Evolutionary conservation across 1,139 yeast genomes (phyloP).

Genomic region (Insectozyma bohioensis): DNA sequence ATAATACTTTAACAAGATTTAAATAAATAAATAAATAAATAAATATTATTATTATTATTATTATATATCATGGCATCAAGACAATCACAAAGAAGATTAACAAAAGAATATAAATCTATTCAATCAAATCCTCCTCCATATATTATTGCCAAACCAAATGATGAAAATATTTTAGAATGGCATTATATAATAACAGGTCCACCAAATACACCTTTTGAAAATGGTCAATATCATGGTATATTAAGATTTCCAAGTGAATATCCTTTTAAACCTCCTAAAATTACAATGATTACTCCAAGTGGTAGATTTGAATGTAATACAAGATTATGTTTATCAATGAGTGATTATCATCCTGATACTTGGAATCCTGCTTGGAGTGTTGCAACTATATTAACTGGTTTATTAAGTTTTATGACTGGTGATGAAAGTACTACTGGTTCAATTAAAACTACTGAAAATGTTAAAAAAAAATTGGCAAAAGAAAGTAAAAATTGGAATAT

Average conservation of each 20-base stretch:
- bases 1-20: too few species aligned
- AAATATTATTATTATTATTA: too few species aligned
- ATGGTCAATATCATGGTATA: constrained; percentile 90
- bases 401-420: constrained; percentile 82
- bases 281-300: constrained; percentile 84
- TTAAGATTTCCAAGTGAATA: constrained; percentile 81
- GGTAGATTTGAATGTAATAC: constrained; percentile 79
- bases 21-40: too few species aligned
- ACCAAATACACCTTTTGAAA: constrained; percentile 77
- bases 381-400: constrained; percentile 78
- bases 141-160: constrained; percentile 81
- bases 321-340: constrained; percentile 81
- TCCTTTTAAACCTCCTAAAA: constrained; percentile 92
- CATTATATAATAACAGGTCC: constrained; percentile 84
- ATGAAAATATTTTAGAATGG: constrained; percentile 73
- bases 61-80: constrained; percentile 59
- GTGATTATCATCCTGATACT: constrained; percentile 88
- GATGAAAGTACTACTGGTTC: constrained; percentile 43
- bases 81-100: constrained; percentile 51
- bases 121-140: constrained; percentile 78
- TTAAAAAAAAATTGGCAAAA: constrained; percentile 40
- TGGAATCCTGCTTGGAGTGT: constrained; percentile 98
- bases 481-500: constrained; percentile 69
- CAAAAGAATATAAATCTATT: constrained; percentile 76
- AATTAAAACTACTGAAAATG: constrained; percentile 34